These are phyloP conservation scores for Epichloe uncinata DNA, from an alignment of 2,329 filamentous ascomycete species.

Conservation along the genomic window DNA sequence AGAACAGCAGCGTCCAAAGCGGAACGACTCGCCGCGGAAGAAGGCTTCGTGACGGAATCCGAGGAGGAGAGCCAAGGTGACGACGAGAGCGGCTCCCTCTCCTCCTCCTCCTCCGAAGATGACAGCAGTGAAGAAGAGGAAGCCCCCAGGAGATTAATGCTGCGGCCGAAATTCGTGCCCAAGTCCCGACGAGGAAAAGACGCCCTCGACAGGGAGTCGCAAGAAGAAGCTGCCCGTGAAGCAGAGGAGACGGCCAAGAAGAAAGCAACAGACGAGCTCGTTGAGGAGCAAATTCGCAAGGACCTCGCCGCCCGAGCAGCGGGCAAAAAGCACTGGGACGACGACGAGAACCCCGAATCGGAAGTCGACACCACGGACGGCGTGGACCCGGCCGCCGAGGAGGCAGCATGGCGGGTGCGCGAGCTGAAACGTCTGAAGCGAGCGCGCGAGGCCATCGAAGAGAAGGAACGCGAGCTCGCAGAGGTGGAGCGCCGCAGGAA, in stretches of 20 bases:
- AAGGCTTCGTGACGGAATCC: constrained; percentile 47
- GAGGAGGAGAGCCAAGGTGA: constrained; percentile 30
- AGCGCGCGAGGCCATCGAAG: constrained; percentile 72
- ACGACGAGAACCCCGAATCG: constrained; percentile 53
- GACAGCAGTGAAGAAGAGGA: constrained; percentile 32
- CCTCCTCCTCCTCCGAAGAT: constrained; percentile 22
- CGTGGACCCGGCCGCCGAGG: constrained; percentile 74
- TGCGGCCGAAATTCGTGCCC: constrained; percentile 50
- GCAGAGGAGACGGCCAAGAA: constrained; percentile 50
- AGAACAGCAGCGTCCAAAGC: constrained; percentile 35
- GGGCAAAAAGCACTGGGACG: constrained; percentile 77
- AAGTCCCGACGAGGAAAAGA: constrained; percentile 37
- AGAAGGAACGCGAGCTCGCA: constrained; percentile 69
- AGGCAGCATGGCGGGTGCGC: constrained; percentile 84
- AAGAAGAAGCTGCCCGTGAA: constrained; percentile 21
- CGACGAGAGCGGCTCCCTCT: neutral
- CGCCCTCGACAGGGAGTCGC: constrained; percentile 15
- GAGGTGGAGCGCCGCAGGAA: constrained; percentile 82
- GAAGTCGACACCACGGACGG: constrained; percentile 85
- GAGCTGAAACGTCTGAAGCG: constrained; percentile 83
- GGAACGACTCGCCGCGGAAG: constrained; percentile 40
- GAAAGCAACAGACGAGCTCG: constrained; percentile 61
- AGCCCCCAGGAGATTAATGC: constrained; percentile 38
- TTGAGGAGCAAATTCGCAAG: constrained; percentile 80
- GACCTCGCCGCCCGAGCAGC: constrained; percentile 62